A percentile compares a stretch with the other conserved stretches of the same genome.
These are phyloP conservation scores for Nidularia sp. DNA, from an alignment of 768 basidiomycete species.

Conservation along the genomic window DNA sequence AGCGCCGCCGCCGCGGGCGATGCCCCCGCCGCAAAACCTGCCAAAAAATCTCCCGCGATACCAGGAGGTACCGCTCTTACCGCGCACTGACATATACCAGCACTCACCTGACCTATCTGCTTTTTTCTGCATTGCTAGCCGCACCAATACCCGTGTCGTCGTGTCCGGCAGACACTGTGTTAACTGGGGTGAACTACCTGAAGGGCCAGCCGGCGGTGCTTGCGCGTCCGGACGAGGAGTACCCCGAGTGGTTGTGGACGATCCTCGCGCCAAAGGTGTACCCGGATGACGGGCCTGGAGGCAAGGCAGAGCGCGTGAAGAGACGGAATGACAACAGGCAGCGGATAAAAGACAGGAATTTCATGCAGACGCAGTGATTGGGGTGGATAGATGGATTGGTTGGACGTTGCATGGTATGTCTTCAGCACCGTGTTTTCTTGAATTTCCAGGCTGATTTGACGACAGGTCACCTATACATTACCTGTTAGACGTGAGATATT, in stretches of 20 bases:
- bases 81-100: constrained; percentile 1
- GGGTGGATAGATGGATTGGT: neutral
- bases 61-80: constrained; percentile 3
- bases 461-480: too few relatives aligned
- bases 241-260: constrained; percentile 89
- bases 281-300: constrained; percentile 72
- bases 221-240: constrained; percentile 76
- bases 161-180: constrained; percentile 66
- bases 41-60: constrained; percentile 4
- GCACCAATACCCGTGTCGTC: constrained; percentile 44
- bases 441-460: too few relatives aligned
- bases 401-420: neutral
- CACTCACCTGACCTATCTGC: neutral
- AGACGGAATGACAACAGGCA: constrained; percentile 61
- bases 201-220: constrained; percentile 78
- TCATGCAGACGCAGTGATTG: constrained; percentile 75
- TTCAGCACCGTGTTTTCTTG: too few relatives aligned
- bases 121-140: neutral
- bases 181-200: constrained; percentile 80
- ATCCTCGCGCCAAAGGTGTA: constrained; percentile 56
- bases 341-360: constrained; percentile 76
- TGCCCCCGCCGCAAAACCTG: constrained; percentile 1
- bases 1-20: constrained; percentile 3
- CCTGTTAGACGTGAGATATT: too few relatives aligned
- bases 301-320: constrained; percentile 53